Evolutionary conservation across 1,284 basidiomycete genomes (phyloP).

Genomic region (Leccinum cinnamomeum): DNA sequence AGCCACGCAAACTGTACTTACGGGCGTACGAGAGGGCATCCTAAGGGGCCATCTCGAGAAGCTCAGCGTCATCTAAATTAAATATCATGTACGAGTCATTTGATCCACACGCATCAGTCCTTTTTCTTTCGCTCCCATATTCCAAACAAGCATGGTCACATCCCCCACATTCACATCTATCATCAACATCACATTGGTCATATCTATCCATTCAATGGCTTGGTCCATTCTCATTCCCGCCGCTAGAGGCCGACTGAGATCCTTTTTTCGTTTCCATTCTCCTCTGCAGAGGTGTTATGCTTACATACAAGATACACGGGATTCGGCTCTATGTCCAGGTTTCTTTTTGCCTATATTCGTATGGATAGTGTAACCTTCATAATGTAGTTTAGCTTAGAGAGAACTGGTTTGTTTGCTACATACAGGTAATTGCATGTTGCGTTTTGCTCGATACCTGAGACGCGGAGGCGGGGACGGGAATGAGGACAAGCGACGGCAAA

Average conservation of each 20-base stretch:
- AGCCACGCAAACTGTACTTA: conserved; percentile 47
- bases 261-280: background rate
- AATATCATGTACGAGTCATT: background rate
- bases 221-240: background rate
- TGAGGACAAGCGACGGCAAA: background rate
- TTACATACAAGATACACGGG: background rate
- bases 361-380: background rate
- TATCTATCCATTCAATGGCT: background rate
- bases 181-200: background rate
- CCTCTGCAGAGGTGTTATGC: background rate
- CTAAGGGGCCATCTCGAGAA: conserved; percentile 30
- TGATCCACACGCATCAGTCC: background rate
- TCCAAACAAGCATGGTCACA: background rate
- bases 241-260: background rate
- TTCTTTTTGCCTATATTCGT: background rate
- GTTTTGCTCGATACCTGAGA: background rate
- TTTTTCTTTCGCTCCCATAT: background rate
- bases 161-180: background rate
- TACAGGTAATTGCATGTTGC: background rate
- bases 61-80: conserved; percentile 30
- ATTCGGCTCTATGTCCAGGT: background rate
- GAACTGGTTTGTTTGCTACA: background rate
- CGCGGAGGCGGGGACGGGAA: background rate
- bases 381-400: background rate
- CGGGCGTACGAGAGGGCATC: conserved; percentile 37